These are phyloP conservation scores for Paxillus rubicundulus DNA, from an alignment of 768 basidiomycete genomes.

Conservation along the genomic window DNA sequence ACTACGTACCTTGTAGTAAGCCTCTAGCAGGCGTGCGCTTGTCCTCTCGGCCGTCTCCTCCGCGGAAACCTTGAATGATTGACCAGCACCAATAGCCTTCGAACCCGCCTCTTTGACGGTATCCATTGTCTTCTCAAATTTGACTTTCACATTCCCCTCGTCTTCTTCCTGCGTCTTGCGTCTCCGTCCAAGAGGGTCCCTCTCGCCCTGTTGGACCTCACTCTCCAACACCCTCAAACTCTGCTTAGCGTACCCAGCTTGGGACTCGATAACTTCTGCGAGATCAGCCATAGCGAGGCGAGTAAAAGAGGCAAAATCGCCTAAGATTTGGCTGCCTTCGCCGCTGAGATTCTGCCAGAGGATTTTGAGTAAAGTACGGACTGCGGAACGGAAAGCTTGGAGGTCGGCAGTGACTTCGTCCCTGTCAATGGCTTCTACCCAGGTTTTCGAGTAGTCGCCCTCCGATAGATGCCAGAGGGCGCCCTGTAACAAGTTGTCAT, in stretches of 20 bases:
- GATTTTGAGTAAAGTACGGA: constrained; percentile 50
- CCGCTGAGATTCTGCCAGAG: constrained; percentile 52
- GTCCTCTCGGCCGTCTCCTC: constrained; percentile 48
- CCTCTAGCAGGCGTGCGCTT: constrained; percentile 43
- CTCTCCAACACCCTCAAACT: constrained; percentile 53
- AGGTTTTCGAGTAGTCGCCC: constrained; percentile 45
- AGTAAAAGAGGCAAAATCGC: constrained; percentile 63
- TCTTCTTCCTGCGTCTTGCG: constrained; percentile 44
- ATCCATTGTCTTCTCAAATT: constrained; percentile 70
- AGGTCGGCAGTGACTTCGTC: constrained; percentile 51
- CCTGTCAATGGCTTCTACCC: constrained; percentile 36
- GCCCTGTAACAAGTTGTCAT: constrained; percentile 62
- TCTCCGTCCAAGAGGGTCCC: constrained; percentile 55
- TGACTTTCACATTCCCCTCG: constrained; percentile 44
- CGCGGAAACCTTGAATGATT: constrained; percentile 39
- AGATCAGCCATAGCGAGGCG: constrained; percentile 66
- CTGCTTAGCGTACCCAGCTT: constrained; percentile 52
- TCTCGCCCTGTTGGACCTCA: constrained; percentile 58
- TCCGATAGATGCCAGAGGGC: constrained; percentile 63
- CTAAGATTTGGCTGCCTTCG: constrained; percentile 52
- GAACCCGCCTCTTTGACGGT: constrained; percentile 57
- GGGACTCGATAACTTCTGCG: constrained; percentile 54
- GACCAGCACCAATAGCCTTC: constrained; percentile 51
- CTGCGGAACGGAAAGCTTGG: constrained; percentile 44
- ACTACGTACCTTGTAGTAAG: constrained; percentile 48